Base-by-base conservation (phyloP, 2,329 filamentous ascomycete species). In the Phialophora tarda region DNA sequence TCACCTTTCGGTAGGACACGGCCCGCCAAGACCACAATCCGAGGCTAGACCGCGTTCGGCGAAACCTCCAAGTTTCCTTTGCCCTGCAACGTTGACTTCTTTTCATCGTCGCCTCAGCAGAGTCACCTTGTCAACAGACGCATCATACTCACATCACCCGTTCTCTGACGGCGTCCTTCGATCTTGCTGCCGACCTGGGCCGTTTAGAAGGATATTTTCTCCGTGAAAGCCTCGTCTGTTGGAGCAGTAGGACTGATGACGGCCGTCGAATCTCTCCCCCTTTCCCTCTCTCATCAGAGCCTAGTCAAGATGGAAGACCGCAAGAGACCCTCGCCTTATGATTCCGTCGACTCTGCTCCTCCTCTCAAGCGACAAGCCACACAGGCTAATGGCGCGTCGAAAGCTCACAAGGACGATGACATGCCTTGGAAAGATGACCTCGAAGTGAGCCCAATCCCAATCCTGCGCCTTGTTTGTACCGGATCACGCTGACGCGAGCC, bases 291-390 rank as follows among this genome's bases (percentile, higher is more conserved):
- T 84, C 90, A 92, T 83, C 80, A 85, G 79, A 89, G 89, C 86
- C 85, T 91, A 82, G 84, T 88, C 84, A 97, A 95, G 87, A 99
- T 98, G 94, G 95, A 99, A 86, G 95, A 98, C 85, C 92, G 95
- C 87, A 99, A 99, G 87, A 89, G 95, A 87, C 91, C 93, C 77
- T 91, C 93, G 77, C 86, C 90, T 74, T 86, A 87, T 80, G 91
- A 90, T 77, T 83, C 87, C 75, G 91, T 95, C 79, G 92, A 97
- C 73, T 84, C 91, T 76, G 91, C 91, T 72, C 94, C 94, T 72
- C 93, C 94, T 24, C 91, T 89, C 77, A 99, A 98, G 85, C 90
- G 93, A 81, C 91, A 96, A 79, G 91, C 92, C 63, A 85, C 83
- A 60, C 75, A 80, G 67, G 86, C 94, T 72, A 97, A 97, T 84